phyloP scores from a whole-genome alignment of 768 basidiomycete genomes.

The Panellus pusillus region DNA sequence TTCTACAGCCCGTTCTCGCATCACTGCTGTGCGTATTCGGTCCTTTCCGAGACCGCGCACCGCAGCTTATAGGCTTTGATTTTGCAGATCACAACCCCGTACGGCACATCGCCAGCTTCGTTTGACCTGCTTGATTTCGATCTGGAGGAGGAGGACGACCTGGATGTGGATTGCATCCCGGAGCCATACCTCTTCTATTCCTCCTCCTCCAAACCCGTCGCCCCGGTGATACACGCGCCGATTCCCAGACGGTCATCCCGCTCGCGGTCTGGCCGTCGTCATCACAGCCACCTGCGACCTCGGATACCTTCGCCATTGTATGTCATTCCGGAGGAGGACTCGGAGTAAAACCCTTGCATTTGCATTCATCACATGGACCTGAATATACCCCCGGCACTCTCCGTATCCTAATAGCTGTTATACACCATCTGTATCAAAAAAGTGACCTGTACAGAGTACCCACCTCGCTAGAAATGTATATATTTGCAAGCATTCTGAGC shows the following conservation, averaged over 20 bases:
- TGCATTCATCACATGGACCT: background rate
- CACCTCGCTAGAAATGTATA: no score
- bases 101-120: slow-evolving; percentile 10
- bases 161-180: background rate
- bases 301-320: slow-evolving; percentile 19
- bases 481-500: no score
- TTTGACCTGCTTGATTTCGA: slow-evolving; percentile 15
- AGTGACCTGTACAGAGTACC: no score
- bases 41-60: background rate
- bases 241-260: slow-evolving; percentile 12
- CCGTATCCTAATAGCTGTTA: no score
- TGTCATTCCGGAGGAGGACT: slow-evolving; percentile 21
- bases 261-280: slow-evolving; percentile 15
- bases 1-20: slow-evolving; percentile 29
- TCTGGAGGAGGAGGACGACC: slow-evolving; percentile 15
- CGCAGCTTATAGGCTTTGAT: background rate
- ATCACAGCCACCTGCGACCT: slow-evolving; percentile 5
- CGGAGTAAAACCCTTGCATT: slow-evolving; percentile 9
- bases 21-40: slow-evolving; percentile 15
- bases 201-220: slow-evolving; percentile 6
- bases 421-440: no score
- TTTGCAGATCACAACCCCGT: slow-evolving; percentile 10
- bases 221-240: slow-evolving; percentile 17
- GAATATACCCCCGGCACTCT: no score
- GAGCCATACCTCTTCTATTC: slow-evolving; percentile 14